phyloP scores from a whole-genome alignment of 177 flowering plant genomes.

The Tripterygium wilfordii region DNA sequence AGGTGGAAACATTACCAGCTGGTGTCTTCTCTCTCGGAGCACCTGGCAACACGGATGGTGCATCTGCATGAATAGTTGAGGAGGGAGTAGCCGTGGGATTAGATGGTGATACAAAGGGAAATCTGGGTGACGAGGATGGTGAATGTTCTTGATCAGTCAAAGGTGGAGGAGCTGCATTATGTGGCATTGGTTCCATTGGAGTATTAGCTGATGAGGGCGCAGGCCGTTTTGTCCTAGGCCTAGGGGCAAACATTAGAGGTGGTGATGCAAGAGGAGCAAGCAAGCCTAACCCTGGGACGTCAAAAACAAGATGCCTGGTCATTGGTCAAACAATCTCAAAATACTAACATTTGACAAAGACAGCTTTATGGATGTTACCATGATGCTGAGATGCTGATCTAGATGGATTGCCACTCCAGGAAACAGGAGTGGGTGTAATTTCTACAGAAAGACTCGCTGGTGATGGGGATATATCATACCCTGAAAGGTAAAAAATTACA shows the following conservation, averaged over 20 bases:
- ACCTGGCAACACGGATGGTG: conserved; percentile 20
- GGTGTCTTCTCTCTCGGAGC: conserved; percentile 2
- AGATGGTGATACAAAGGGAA: conserved; percentile 7
- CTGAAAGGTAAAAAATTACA: conserved; percentile 15
- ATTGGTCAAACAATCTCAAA: not conserved
- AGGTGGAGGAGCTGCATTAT: conserved; percentile 24
- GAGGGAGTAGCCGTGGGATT: conserved; percentile 7
- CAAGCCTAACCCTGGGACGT: conserved; percentile 25
- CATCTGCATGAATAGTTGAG: not conserved
- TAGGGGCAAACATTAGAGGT: conserved; percentile 22
- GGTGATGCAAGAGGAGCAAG: conserved; percentile 22
- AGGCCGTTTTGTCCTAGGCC: conserved; percentile 17
- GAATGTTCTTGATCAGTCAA: conserved; percentile 3
- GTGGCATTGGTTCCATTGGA: conserved; percentile 14
- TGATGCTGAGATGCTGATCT: conserved; percentile 20
- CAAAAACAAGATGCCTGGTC: conserved; percentile 10
- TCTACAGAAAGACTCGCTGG: conserved; percentile 19
- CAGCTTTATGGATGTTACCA: conserved; percentile 19
- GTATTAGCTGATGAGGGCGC: conserved; percentile 25
- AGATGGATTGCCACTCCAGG: conserved; percentile 16
- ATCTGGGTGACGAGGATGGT: conserved; percentile 28
- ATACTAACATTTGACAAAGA: conserved; percentile 1
- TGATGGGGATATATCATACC: conserved; percentile 22
- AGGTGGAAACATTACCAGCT: not conserved
- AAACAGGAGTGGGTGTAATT: conserved; percentile 13